phyloP scores from a whole-genome alignment of 2,329 filamentous ascomycete species.

The Chaetothyriales sp. region DNA sequence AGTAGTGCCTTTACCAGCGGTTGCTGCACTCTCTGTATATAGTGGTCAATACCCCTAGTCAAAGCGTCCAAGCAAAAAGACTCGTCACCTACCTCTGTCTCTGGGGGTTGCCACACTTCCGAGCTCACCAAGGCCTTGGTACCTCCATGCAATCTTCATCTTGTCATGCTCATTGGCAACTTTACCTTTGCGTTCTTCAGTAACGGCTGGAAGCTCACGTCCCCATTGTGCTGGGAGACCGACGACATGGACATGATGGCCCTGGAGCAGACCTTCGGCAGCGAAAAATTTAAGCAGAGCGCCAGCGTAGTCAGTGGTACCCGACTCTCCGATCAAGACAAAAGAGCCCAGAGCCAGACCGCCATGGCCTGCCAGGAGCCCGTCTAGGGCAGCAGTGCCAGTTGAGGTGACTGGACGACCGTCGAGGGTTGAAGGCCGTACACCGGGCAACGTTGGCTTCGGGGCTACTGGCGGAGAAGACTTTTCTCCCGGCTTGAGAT shows the following conservation, averaged over 20 bases:
- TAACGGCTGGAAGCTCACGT: constrained; percentile 64
- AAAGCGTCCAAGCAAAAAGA: not conserved
- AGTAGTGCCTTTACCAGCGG: constrained; percentile 21
- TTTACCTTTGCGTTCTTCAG: constrained; percentile 34
- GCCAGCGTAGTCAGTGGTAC: constrained; percentile 86
- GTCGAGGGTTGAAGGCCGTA: constrained; percentile 76
- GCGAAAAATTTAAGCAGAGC: constrained; percentile 76
- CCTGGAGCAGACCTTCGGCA: constrained; percentile 82
- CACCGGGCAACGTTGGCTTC: constrained; percentile 31
- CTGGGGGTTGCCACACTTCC: constrained; percentile 36
- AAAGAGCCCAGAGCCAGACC: constrained; percentile 71
- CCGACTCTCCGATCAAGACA: constrained; percentile 69
- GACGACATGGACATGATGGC: constrained; percentile 73
- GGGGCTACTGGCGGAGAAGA: constrained; percentile 2
- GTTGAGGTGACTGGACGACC: constrained; percentile 82
- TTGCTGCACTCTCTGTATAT: constrained; percentile 18
- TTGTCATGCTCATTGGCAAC: constrained; percentile 43
- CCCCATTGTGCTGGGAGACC: constrained; percentile 69
- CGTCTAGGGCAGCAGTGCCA: constrained; percentile 72
- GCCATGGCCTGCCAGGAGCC: constrained; percentile 68
- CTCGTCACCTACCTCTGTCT: constrained; percentile 43
- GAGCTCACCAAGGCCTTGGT: constrained; percentile 66
- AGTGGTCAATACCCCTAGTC: constrained; percentile 1
- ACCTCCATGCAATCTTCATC: constrained; percentile 99
- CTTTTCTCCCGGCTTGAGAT: constrained; percentile 21